phyloP scores from a whole-genome alignment of 805 yeast species.

The Candida bentonensis region DNA sequence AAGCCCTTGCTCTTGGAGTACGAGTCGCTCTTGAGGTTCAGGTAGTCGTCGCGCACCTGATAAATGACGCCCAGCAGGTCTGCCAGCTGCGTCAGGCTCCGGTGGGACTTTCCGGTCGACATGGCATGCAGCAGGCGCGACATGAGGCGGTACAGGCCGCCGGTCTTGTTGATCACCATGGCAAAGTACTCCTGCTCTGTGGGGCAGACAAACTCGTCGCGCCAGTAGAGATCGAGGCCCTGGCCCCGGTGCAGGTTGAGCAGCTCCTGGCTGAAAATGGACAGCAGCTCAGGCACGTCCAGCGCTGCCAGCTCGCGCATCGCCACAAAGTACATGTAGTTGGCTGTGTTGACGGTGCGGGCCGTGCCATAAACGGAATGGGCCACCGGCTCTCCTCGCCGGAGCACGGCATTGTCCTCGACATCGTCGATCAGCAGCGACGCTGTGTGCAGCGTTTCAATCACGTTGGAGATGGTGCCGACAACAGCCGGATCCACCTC shows the following conservation, averaged over 20 bases:
- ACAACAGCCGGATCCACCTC: conserved; percentile 28
- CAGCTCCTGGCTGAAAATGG: conserved; percentile 55
- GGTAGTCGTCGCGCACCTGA: conserved; percentile 75
- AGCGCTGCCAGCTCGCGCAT: conserved; percentile 33
- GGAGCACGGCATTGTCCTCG: conserved; percentile 57
- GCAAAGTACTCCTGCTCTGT: conserved; percentile 47
- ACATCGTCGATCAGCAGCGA: conserved; percentile 73
- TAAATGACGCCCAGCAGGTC: conserved; percentile 69
- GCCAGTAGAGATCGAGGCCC: conserved; percentile 80
- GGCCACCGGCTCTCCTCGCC: conserved; percentile 72
- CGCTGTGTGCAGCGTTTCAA: conserved; percentile 52
- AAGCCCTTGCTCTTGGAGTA: conserved; percentile 55
- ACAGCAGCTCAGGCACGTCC: conserved; percentile 20
- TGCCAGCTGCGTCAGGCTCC: conserved; percentile 41
- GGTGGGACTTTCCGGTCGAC: conserved; percentile 8
- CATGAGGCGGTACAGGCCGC: conserved; percentile 72
- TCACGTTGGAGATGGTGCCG: conserved; percentile 28
- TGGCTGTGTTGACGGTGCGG: conserved; percentile 69
- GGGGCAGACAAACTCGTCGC: conserved; percentile 51
- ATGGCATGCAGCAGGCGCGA: conserved; percentile 43
- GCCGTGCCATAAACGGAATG: conserved; percentile 69
- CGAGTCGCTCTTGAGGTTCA: conserved; percentile 44
- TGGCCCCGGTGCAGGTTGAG: conserved; percentile 78
- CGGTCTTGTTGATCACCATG: conserved; percentile 84
- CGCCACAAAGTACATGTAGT: conserved; percentile 67